Evolutionary conservation across 179 eudicot species (phyloP).

Genomic region (Actinidia chinensis): DNA sequence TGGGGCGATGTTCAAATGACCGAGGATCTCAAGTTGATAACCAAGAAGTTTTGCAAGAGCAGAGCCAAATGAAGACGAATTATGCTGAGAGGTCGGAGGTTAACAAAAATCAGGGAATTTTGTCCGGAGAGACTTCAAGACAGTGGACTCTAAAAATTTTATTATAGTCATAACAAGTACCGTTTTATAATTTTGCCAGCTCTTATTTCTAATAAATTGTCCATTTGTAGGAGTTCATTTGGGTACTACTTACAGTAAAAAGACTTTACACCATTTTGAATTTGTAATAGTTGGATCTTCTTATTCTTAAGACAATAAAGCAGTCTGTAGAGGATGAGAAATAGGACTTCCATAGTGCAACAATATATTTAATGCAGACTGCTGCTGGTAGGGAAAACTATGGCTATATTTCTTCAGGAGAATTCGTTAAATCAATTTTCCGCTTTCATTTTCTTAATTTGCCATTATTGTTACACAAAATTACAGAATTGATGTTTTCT

Average conservation of each 20-base stretch:
- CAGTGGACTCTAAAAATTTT: conserved; percentile 84
- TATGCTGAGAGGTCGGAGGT: conserved; percentile 80
- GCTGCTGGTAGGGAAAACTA: conserved; percentile 99
- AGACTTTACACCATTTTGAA: not conserved
- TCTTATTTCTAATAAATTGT: not conserved
- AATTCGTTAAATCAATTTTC: conserved; percentile 55
- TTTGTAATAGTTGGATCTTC: conserved; percentile 80
- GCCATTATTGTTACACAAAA: not conserved
- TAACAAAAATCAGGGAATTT: conserved; percentile 72
- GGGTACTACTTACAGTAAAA: not conserved
- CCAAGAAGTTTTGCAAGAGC: conserved; percentile 31
- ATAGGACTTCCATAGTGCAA: conserved; percentile 99
- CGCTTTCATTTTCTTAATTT: not conserved
- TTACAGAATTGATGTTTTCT: not conserved
- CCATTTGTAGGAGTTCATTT: not conserved
- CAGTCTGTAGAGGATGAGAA: conserved; percentile 98
- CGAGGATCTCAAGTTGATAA: conserved; percentile 45
- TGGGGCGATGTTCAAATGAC: conserved; percentile 76
- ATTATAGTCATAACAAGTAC: conserved; percentile 93
- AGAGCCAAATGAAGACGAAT: conserved; percentile 65
- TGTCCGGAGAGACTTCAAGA: conserved; percentile 95
- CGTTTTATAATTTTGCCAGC: not conserved
- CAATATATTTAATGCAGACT: conserved; percentile 95
- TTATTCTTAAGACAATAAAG: conserved; percentile 92
- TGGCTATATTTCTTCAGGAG: conserved; percentile 93